A percentile compares a stretch with the other conserved stretches of the same genome.
phyloP scores from a whole-genome alignment of 2,329 filamentous ascomycete species.

The Colletotrichum orbiculare region DNA sequence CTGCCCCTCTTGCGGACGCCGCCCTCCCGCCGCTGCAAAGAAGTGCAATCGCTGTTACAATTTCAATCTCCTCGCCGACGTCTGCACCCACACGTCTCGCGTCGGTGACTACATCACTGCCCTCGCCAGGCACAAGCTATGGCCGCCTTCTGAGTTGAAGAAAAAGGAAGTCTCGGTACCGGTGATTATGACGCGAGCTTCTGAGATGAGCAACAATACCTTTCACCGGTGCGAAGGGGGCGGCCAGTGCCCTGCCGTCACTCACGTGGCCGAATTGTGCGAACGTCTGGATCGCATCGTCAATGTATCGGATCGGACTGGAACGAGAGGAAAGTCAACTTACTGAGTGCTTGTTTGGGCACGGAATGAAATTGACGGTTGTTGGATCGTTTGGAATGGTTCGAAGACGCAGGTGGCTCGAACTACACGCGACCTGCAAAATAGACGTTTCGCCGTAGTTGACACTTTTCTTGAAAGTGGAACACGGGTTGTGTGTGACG shows the following conservation, averaged over 20 bases:
- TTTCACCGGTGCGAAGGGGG: not conserved
- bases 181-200: not conserved
- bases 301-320: no score
- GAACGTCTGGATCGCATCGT: no score
- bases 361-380: no score
- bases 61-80: not conserved
- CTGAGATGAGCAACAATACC: not conserved
- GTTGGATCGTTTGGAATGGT: no score
- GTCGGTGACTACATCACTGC: slow-evolving; percentile 14
- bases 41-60: slow-evolving; percentile 14
- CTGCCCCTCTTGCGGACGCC: slow-evolving; percentile 9
- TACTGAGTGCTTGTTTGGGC: no score
- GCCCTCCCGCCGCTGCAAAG: slow-evolving; percentile 5
- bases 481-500: no score
- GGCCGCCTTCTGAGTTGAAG: not conserved
- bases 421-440: no score
- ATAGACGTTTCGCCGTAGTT: no score
- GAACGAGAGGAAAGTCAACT: no score
- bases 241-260: not conserved
- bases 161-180: not conserved
- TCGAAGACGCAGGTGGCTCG: no score
- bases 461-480: no score
- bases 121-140: not conserved
- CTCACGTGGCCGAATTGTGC: no score
- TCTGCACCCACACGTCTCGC: slow-evolving; percentile 8